Evolutionary conservation across 306 rosid species (phyloP), one percentile per base, ranked within the genome.

Genomic region (Malus sieversii): DNA sequence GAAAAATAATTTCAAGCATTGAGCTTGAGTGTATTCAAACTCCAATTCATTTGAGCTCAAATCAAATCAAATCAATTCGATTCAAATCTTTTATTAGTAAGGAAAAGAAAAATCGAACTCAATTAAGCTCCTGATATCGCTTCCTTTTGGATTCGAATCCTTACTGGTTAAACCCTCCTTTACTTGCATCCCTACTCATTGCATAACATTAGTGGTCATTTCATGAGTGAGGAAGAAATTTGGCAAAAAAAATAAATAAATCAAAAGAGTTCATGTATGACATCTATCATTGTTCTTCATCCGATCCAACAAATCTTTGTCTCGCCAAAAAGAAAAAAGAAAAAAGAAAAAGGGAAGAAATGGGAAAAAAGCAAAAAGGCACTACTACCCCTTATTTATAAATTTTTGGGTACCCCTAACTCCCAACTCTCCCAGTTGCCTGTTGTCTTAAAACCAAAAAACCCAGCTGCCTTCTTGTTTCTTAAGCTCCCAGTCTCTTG

Each of bases 251-350:
- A 33, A 33, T 4, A 33, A 10, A 6, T 6, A 58, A 58, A 58
- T 22, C 12, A 58, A 11, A 22, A 9, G 63, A 9, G 63, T 3
- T 58, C 27, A 4, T 10, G 27, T 58, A 20, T 58, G 16, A n/a
- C 16, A 60, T 72, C 15, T 13, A 15, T 15, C 20, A 15, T 23
- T 45, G 35, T 38, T 29, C 9, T 58, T 53, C 73, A 71, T 78
- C 66, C 76, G 73, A 71, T 65, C 72, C 67, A 46, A 23, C 62
- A 60, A 35, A 63, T 69, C 66, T 58, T 35, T 65, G 57, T 35
- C 22, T 10, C 8, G 29, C 11, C 18, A 30, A 60, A 66, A 35
- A 19, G 12, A 6, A 48, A 77, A 66, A 35, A 19, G 12, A 6
- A 48, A 77, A 68, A 40, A 51, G 12, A 8, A 52, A 71, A 12